phyloP scores from a whole-genome alignment of 371 early-diverging fungal genomes.

The Choanephora cucurbitarum region DNA sequence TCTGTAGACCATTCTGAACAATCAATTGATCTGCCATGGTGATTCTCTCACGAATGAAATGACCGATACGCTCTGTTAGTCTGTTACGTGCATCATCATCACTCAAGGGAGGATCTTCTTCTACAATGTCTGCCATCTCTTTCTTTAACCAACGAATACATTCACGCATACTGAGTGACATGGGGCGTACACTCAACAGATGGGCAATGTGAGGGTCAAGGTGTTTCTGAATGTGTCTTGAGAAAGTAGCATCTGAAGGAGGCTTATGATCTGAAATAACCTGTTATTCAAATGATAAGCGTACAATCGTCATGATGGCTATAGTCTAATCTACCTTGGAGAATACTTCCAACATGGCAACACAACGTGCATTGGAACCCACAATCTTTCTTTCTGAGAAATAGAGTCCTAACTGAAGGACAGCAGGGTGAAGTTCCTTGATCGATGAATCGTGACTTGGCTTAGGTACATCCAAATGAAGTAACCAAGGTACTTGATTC shows the following conservation, averaged over 20 bases:
- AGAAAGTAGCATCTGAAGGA: conserved; percentile 81
- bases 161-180: conserved; percentile 93
- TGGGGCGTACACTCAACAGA: conserved; percentile 76
- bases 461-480: conserved; percentile 68
- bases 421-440: conserved; percentile 86
- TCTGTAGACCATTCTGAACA: conserved; percentile 75
- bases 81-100: conserved; percentile 71
- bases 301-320: too few relatives aligned
- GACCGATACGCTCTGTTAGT: conserved; percentile 76
- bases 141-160: conserved; percentile 92
- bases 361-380: conserved; percentile 90
- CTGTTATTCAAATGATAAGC: conserved; percentile 36
- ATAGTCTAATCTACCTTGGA: too few relatives aligned
- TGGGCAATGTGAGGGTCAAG: conserved; percentile 90
- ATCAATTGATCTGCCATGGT: conserved; percentile 83
- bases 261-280: conserved; percentile 91
- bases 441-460: conserved; percentile 48
- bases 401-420: conserved; percentile 83
- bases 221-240: conserved; percentile 81
- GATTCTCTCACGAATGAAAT: conserved; percentile 91
- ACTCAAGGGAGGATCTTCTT: conserved; percentile 60
- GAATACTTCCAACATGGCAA: conserved; percentile 84
- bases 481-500: conserved; percentile 67
- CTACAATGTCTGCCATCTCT: conserved; percentile 71
- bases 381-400: conserved; percentile 84